Conservation (phyloP, 2,329 filamentous ascomycete species). For the Diaporthe helianthi region DNA sequence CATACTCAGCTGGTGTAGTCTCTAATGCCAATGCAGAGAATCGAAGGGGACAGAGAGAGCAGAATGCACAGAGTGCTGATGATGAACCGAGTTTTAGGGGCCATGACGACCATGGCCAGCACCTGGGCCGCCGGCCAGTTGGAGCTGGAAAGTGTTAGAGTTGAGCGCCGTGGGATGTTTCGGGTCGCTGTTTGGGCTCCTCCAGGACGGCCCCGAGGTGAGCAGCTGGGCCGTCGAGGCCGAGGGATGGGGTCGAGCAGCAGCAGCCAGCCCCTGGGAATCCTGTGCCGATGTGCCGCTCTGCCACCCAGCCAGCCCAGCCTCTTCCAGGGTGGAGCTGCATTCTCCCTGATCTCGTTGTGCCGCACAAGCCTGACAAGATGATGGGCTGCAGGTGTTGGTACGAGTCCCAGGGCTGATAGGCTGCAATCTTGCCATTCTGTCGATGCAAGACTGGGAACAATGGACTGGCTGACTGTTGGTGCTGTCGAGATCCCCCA, state of each 20-base stretch:
- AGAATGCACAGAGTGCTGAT: constrained; percentile 9
- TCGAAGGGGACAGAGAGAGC: background rate
- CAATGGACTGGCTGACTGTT: background rate
- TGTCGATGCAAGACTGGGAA: background rate
- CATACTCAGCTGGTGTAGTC: background rate
- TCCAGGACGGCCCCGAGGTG: constrained; percentile 2
- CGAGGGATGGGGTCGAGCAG: background rate
- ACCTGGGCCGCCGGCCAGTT: background rate
- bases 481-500: background rate
- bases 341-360: background rate
- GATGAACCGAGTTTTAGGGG: constrained; percentile 12
- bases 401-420: background rate
- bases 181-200: constrained; percentile 18
- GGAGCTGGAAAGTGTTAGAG: background rate
- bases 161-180: constrained; percentile 1
- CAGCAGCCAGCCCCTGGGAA: no score
- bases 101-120: constrained; percentile 9
- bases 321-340: background rate
- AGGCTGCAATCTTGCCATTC: background rate
- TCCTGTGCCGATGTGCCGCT: constrained; percentile 22
- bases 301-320: background rate
- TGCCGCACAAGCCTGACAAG: no score
- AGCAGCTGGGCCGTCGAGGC: background rate
- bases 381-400: background rate
- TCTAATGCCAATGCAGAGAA: background rate